These are phyloP conservation scores for Lagenaria siceraria DNA, from an alignment of 306 rosid species.

Conservation along the genomic window DNA sequence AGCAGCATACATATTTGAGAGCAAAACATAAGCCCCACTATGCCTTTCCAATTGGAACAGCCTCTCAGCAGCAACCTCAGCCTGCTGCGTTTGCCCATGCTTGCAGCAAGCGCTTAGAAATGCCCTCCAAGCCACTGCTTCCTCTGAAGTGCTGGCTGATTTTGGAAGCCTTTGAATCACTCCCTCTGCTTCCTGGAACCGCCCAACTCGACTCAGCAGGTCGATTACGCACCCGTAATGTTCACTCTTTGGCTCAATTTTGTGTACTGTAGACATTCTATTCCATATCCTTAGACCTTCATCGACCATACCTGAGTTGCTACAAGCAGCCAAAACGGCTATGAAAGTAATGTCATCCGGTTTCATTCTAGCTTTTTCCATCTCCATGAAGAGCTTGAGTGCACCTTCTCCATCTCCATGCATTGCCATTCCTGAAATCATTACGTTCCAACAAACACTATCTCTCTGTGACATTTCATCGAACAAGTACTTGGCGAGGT, in stretches of 20 bases:
- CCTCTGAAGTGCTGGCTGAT: constrained; percentile 27
- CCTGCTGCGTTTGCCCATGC: constrained; percentile 42
- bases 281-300: constrained; percentile 39
- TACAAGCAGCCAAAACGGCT: constrained; percentile 62
- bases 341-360: constrained; percentile 72
- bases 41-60: constrained; percentile 28
- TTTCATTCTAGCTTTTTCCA: constrained; percentile 31
- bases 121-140: constrained; percentile 69
- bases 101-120: constrained; percentile 65
- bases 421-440: constrained; percentile 65
- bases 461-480: constrained; percentile 31
- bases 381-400: constrained; percentile 33
- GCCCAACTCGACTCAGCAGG: constrained; percentile 49
- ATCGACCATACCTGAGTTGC: constrained; percentile 46
- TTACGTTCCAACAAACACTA: constrained; percentile 59
- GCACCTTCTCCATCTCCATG: constrained; percentile 60
- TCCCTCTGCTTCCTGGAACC: constrained; percentile 48
- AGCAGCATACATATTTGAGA: constrained; percentile 48
- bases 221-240: constrained; percentile 64
- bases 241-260: constrained; percentile 46
- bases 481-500: constrained; percentile 34
- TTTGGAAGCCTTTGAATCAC: constrained; percentile 22
- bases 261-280: constrained; percentile 37
- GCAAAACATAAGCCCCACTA: constrained; percentile 57
- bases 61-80: constrained; percentile 43